A percentile compares a stretch with the other conserved stretches of the same genome.
phyloP scores from a whole-genome alignment of 805 yeast genomes.

The Wickerhamiella lipophila region DNA sequence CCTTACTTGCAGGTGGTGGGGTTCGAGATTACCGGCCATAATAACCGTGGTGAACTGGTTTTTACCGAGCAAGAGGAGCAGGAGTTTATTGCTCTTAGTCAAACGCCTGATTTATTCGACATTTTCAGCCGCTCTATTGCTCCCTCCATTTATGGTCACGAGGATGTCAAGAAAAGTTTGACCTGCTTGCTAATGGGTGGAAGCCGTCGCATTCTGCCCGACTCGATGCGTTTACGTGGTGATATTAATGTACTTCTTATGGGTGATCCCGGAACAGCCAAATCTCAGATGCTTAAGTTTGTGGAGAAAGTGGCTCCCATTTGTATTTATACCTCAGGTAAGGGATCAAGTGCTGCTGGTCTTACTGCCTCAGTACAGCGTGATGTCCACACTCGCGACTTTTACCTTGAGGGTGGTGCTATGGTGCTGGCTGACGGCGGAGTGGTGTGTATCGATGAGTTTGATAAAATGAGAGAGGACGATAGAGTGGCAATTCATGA shows the following conservation, averaged over 20 bases:
- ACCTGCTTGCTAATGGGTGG: conserved; percentile 92
- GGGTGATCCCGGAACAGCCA: conserved; percentile 99
- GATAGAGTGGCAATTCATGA: conserved; percentile 98
- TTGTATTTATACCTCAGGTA: conserved; percentile 93
- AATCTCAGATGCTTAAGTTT: conserved; percentile 87
- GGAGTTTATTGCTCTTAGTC: conserved; percentile 65
- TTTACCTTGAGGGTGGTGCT: conserved; percentile 97
- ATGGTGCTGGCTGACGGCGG: conserved; percentile 99
- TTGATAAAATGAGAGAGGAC: conserved; percentile 98
- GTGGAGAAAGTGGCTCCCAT: conserved; percentile 93
- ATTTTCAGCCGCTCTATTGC: conserved; percentile 82
- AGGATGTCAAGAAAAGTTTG: conserved; percentile 85
- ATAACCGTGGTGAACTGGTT: conserved; percentile 45
- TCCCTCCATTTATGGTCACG: conserved; percentile 90
- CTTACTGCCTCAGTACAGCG: conserved; percentile 95
- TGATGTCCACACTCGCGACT: conserved; percentile 73
- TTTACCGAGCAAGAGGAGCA: conserved; percentile 93
- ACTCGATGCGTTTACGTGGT: conserved; percentile 93
- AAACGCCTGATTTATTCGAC: conserved; percentile 75
- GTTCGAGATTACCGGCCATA: conserved; percentile 62
- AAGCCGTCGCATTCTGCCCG: conserved; percentile 80
- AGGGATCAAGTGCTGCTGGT: conserved; percentile 99
- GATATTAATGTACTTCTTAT: conserved; percentile 84
- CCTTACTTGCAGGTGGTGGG: conserved; percentile 86
- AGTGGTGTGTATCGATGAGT: conserved; percentile 97